Evolutionary conservation across 2,329 filamentous ascomycete species (phyloP).

Genomic region (Penicillium hesseltinei): DNA sequence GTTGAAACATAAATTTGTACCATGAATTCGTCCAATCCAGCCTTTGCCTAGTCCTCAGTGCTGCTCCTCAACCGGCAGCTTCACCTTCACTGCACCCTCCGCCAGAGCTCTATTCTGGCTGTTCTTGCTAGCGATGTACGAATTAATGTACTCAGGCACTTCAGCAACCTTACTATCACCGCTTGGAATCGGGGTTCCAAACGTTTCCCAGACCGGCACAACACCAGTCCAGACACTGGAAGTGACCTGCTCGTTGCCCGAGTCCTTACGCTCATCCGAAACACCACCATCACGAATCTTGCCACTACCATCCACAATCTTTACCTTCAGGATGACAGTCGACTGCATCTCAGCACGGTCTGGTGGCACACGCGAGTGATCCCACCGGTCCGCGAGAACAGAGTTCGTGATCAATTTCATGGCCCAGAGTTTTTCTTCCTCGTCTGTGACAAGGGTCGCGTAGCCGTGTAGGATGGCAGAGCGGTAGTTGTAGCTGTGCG

Average conservation of each 20-base stretch:
- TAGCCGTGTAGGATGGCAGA: constrained; percentile 75
- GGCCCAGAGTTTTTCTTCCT: constrained; percentile 71
- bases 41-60: constrained; percentile 17
- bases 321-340: constrained; percentile 70
- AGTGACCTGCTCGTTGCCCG: constrained; percentile 46
- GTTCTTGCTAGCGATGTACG: constrained; percentile 53
- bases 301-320: constrained; percentile 68
- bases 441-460: constrained; percentile 64
- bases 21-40: neutral
- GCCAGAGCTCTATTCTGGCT: constrained; percentile 45
- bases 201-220: constrained; percentile 61
- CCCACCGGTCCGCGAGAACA: constrained; percentile 68
- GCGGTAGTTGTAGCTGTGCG: constrained; percentile 84
- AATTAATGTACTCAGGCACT: constrained; percentile 62
- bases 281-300: constrained; percentile 70
- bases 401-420: constrained; percentile 76
- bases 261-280: constrained; percentile 59
- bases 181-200: constrained; percentile 63
- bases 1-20: neutral
- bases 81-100: constrained; percentile 28
- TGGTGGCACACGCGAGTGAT: constrained; percentile 66
- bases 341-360: constrained; percentile 70
- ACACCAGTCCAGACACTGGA: constrained; percentile 59
- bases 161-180: constrained; percentile 58
- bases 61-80: constrained; percentile 32